Percentiles rank a stretch among this genome's conserved stretches.
Evolutionary conservation across 2,329 filamentous ascomycete genomes (phyloP).

Genomic region (Aspergillus terreus): DNA sequence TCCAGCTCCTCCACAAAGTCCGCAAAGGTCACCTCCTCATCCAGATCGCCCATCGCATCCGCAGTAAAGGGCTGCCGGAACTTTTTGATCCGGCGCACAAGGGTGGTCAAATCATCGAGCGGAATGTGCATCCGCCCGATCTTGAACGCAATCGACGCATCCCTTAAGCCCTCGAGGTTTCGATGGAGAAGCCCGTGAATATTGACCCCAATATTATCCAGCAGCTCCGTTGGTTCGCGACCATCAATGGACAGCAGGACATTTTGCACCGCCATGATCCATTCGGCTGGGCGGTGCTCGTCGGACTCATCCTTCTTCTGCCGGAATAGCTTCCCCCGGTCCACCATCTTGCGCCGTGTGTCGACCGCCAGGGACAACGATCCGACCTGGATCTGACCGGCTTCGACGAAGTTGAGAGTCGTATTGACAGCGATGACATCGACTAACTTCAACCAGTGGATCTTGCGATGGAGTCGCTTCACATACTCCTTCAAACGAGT

Average conservation of each 20-base stretch:
- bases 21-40: constrained; percentile 61
- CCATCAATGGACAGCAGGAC: constrained; percentile 85
- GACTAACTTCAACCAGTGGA: constrained; percentile 84
- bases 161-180: constrained; percentile 78
- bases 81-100: constrained; percentile 30
- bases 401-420: constrained; percentile 70
- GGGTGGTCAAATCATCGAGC: constrained; percentile 72
- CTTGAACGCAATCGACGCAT: constrained; percentile 87
- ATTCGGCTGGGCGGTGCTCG: constrained; percentile 77
- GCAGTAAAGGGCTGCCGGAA: constrained; percentile 33
- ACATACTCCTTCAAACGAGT: constrained; percentile 77
- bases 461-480: constrained; percentile 79
- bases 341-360: constrained; percentile 85
- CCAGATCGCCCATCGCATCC: constrained; percentile 40
- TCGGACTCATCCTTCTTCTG: constrained; percentile 64
- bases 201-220: constrained; percentile 85
- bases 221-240: constrained; percentile 75
- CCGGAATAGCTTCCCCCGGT: constrained; percentile 83
- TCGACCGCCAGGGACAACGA: constrained; percentile 83
- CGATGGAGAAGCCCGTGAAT: constrained; percentile 88
- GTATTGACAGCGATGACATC: constrained; percentile 84
- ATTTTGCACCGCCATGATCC: constrained; percentile 83
- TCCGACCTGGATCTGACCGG: constrained; percentile 81
- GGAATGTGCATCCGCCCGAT: constrained; percentile 86
- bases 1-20: constrained; percentile 74